A percentile compares a stretch with the other conserved stretches of the same genome.
phyloP scores from a whole-genome alignment of 371 early-diverging fungal species.

The Mortierella polycephala region DNA sequence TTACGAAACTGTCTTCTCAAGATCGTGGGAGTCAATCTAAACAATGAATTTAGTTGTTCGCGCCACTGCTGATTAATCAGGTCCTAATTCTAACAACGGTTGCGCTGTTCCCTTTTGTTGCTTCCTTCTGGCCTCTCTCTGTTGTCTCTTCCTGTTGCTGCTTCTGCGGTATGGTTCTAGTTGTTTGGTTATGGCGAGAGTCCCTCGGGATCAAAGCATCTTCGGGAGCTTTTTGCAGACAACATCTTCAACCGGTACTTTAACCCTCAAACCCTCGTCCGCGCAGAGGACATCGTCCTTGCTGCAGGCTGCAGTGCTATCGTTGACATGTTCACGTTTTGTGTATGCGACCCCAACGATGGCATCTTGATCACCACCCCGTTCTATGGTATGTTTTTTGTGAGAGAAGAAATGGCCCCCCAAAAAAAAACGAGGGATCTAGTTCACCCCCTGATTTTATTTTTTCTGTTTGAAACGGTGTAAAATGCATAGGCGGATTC shows the following conservation, averaged over 20 bases:
- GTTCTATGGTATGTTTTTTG: slow-evolving; percentile 62
- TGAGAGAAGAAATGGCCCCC: too few species aligned
- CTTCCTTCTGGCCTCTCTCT: too few species aligned
- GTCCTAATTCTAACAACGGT: too few species aligned
- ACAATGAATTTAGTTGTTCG: neutral
- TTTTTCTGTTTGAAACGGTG: neutral
- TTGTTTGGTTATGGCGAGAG: slow-evolving; percentile 60
- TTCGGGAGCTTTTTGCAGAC: slow-evolving; percentile 64
- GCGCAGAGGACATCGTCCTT: slow-evolving; percentile 63
- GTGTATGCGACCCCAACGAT: slow-evolving; percentile 77
- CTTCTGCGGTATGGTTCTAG: slow-evolving; percentile 14
- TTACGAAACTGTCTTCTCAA: neutral
- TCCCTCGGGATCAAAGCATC: slow-evolving; percentile 61
- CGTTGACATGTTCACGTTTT: slow-evolving; percentile 68
- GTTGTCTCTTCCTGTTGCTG: too few species aligned
- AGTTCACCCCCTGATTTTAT: neutral
- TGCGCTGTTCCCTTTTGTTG: too few species aligned
- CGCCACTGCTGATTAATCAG: too few species aligned
- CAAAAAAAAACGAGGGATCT: neutral
- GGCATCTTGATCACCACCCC: slow-evolving; percentile 77
- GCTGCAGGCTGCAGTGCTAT: slow-evolving; percentile 78
- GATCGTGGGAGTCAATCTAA: neutral
- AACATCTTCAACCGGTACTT: slow-evolving; percentile 71
- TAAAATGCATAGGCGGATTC: slow-evolving; percentile 62
- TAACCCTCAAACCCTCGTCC: slow-evolving; percentile 57